Evolutionary conservation across 2,329 filamentous ascomycete genomes (phyloP), one percentile per base, ranked within the genome.

Genomic region (Nemania sp.): DNA sequence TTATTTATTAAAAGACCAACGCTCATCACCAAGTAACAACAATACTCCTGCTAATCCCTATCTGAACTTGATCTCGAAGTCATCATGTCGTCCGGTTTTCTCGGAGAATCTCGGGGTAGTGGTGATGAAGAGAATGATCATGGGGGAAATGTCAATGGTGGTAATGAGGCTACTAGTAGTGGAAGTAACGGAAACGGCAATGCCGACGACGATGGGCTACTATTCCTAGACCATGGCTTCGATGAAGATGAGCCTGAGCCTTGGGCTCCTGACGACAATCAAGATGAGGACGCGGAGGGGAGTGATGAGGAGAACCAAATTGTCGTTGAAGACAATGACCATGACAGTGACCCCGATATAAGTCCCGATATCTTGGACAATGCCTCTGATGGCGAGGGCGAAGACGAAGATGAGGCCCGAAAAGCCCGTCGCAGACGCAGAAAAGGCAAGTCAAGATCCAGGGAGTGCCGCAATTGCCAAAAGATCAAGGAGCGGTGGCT

Each of bases 341-440:
- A 64, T 10, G 6, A 48, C 12, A 49, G 53, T 12, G 35, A 50
- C n/a, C n/a, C n/a, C 32, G 43, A 54, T 1, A 58, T 63, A 9
- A 10, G 11, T 6, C 48, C 57, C 12, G 48, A 42, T 1, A 43
- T 61, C 25, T 12, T 63, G 18, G 15, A 53, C 6, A 43, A 53
- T 1, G 5, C 13, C 13, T 48, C 46, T 7, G 40, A 59, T 43
- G 32, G n/a, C 18, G 50, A 57, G 1, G 40, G 35, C 7, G 54
- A 57, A 4, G 29, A 40, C 17, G 25, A 9, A 37, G 7, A 10
- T 18, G n/a, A n/a, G n/a, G n/a, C n/a, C n/a, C n/a, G n/a, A n/a
- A n/a, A n/a, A n/a, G n/a, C n/a, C n/a, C n/a, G n/a, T n/a, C n/a
- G n/a, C n/a, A n/a, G n/a, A n/a, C n/a, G n/a, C n/a, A n/a, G n/a